These are phyloP conservation scores for Capronia americana DNA, from an alignment of 2,329 filamentous ascomycete species.

Conservation along the genomic window DNA sequence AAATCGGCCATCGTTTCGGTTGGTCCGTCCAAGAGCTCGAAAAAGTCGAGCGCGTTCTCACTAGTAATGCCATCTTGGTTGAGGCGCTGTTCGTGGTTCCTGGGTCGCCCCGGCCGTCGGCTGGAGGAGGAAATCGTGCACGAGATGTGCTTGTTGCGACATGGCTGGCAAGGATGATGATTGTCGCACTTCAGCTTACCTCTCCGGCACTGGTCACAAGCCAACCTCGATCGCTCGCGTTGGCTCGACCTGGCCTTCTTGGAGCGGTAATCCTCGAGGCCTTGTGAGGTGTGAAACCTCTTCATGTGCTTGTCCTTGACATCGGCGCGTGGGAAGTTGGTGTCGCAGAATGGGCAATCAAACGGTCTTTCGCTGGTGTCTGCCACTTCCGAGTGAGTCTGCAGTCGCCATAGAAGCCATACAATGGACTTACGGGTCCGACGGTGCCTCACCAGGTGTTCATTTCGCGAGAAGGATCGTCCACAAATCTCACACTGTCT, in stretches of 20 bases:
- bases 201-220: slow-evolving; percentile 17
- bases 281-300: slow-evolving; percentile 1
- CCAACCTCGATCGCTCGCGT: slow-evolving; percentile 13
- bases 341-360: slow-evolving; percentile 6
- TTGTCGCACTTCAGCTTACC: slow-evolving; percentile 21
- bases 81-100: no score
- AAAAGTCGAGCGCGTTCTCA: no score
- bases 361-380: slow-evolving; percentile 15
- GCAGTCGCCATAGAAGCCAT: no score
- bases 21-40: no score
- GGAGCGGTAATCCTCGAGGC: no score
- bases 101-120: no score
- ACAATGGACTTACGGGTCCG: slow-evolving; percentile 11
- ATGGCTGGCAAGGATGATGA: slow-evolving; percentile 13
- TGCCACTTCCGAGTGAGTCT: no score
- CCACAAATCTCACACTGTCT: slow-evolving; percentile 18
- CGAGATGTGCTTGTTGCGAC: neutral
- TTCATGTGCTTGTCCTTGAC: slow-evolving; percentile 17
- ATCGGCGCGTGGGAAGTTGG: slow-evolving; percentile 3
- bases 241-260: no score
- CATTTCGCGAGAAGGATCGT: slow-evolving; percentile 14
- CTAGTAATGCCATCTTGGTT: no score
- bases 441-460: slow-evolving; percentile 10
- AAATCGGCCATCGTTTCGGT: no score
- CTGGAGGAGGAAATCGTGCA: neutral